Conservation (phyloP, 1,139 yeast genomes). For the Saccharomyces hybrid region DNA sequence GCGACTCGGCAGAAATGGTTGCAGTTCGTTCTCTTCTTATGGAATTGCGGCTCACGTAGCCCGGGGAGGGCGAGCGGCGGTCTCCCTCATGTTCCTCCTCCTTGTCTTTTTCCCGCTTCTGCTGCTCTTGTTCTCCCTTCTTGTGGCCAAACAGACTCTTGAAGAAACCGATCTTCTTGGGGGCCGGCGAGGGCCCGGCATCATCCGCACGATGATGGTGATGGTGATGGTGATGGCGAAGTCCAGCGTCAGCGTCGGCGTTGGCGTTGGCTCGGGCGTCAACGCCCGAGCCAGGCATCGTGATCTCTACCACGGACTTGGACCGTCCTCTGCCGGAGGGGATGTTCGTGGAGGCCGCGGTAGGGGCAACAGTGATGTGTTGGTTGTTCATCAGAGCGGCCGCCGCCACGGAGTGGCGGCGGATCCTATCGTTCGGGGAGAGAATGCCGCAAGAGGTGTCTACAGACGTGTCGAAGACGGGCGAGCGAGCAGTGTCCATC, state of each 20-base stretch:
- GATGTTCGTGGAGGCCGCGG: neutral
- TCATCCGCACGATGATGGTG: conserved; percentile 7
- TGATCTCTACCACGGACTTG: conserved; percentile 1
- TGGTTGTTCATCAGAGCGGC: neutral
- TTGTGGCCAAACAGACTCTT: conserved; percentile 34
- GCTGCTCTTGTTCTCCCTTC: conserved; percentile 10
- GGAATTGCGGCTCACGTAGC: neutral
- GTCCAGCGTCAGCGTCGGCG: neutral
- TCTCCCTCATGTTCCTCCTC: neutral
- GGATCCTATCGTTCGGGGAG: neutral
- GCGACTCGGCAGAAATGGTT: neutral
- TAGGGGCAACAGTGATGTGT: neutral
- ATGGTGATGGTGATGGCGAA: neutral
- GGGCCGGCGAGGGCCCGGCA: conserved; percentile 1
- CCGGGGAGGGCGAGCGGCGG: conserved; percentile 1
- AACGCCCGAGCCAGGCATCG: neutral
- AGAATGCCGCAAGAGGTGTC: neutral
- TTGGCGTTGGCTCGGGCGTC: neutral
- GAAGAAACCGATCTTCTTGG: conserved; percentile 33
- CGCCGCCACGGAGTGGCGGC: neutral
- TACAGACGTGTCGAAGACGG: neutral
- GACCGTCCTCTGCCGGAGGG: neutral
- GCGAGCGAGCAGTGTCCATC: conserved; percentile 1
- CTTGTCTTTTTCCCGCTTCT: neutral
- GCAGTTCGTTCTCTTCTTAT: neutral